phyloP scores from a whole-genome alignment of 2,329 filamentous ascomycete species.

The Tolypocladium endophyticum region DNA sequence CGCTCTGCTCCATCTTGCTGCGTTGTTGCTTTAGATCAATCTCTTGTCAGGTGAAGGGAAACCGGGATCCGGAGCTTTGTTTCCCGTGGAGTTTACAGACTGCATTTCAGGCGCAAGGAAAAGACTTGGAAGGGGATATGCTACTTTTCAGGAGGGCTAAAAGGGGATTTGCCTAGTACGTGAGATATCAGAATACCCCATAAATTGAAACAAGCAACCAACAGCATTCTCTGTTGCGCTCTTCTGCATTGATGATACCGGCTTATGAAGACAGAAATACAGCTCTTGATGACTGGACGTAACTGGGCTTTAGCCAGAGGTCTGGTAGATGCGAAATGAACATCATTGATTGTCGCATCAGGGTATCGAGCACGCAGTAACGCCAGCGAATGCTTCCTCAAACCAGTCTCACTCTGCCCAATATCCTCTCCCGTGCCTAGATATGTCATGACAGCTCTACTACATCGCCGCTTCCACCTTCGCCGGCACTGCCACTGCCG shows the following conservation, averaged over 20 bases:
- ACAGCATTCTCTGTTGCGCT: neutral
- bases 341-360: neutral
- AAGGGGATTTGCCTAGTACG: neutral
- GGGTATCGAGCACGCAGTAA: neutral
- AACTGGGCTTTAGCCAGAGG: neutral
- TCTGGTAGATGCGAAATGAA: neutral
- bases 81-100: neutral
- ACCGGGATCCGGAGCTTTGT: neutral
- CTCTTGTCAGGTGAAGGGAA: neutral
- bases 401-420: neutral
- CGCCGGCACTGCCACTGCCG: neutral
- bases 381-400: neutral
- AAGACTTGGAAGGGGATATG: neutral
- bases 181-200: conserved; percentile 1
- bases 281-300: too few species aligned
- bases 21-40: neutral
- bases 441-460: neutral
- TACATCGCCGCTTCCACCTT: neutral
- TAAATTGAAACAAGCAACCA: neutral
- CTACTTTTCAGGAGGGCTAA: neutral
- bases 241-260: neutral
- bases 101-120: conserved; percentile 1
- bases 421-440: neutral
- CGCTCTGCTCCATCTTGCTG: neutral
- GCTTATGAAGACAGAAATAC: neutral